Evolutionary conservation across 1,284 basidiomycete genomes (phyloP), one percentile per base, ranked within the genome.

Genomic region (Lentinula novae-zelandiae): DNA sequence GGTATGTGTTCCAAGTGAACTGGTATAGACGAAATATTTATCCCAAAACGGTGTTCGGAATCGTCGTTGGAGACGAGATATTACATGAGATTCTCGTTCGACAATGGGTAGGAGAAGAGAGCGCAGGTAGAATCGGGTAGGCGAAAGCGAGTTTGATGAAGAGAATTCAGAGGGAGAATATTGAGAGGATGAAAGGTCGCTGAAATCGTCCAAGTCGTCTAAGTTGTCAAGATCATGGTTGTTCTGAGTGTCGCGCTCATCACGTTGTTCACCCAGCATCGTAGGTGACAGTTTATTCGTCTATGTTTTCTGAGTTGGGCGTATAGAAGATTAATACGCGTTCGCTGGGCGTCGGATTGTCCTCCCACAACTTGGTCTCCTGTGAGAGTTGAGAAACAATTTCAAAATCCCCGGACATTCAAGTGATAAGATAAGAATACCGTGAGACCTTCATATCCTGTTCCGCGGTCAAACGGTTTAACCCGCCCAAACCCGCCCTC

Each of bases 1-100:
- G 0, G 93, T 96, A 70, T 98, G 96, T 0, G 95, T 93, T 0
- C 93, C 93, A 52, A 97, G 82, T 0, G 93, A 82, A 1, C 93
- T 95, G 0, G 93, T 91, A 71, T 96, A 93, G 62, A 96, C 87
- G 71, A 99, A 98, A 71, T 93, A 98, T 0, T 77, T 78, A 73
- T 99, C 96, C 20, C 94, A 76, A 75, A 82, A 87, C 1, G 89
- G 85, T 1, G 80, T 83, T 33, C 93, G 83, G 36, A 91, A 36
- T 20, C 34, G 48, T 20, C 38, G 22, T 53, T 60, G 51, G 27
- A 44, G 22, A 15, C 15, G 12, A 9, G 27, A 17, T 7, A 60
- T 46, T 6, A 33, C 10, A n/a, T 58, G 57, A 12, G 51, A 58
- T 44, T 56, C 54, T 27, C 39, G 42, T 17, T 31, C 6, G 1